Evolutionary conservation across 2,329 filamentous ascomycete genomes (phyloP).

Genomic region (Myriosclerotinia scirpicola): DNA sequence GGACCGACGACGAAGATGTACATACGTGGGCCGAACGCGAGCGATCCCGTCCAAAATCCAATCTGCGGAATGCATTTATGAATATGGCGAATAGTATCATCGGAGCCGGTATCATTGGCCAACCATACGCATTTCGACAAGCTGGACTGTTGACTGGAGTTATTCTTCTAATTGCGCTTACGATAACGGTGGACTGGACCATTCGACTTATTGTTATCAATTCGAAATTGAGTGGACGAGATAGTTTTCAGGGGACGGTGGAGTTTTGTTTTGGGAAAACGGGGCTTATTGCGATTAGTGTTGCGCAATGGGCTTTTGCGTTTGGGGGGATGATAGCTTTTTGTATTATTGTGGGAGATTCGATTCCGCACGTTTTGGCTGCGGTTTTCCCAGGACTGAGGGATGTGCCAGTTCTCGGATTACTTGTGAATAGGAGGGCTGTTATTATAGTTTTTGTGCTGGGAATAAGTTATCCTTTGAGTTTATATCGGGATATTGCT

Average conservation of each 20-base stretch:
- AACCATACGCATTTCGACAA: slow-evolving; percentile 94
- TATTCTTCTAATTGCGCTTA: slow-evolving; percentile 74
- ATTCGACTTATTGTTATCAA: slow-evolving; percentile 97
- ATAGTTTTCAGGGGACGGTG: slow-evolving; percentile 94
- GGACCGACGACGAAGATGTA: slow-evolving; percentile 46
- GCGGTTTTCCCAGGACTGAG: slow-evolving; percentile 77
- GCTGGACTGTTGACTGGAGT: slow-evolving; percentile 82
- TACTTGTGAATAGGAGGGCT: slow-evolving; percentile 77
- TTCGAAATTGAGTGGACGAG: slow-evolving; percentile 90
- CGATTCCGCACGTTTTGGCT: slow-evolving; percentile 84
- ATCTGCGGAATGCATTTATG: slow-evolving; percentile 88
- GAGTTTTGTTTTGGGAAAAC: slow-evolving; percentile 90
- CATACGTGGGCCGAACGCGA: slow-evolving; percentile 55
- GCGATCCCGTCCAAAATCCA: slow-evolving; percentile 72
- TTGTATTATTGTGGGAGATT: slow-evolving; percentile 94
- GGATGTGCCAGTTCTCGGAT: slow-evolving; percentile 73
- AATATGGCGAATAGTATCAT: slow-evolving; percentile 99
- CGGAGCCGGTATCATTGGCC: slow-evolving; percentile 71
- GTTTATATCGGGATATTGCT: slow-evolving; percentile 92
- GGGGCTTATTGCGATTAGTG: slow-evolving; percentile 80
- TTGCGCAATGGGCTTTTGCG: slow-evolving; percentile 97
- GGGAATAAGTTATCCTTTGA: slow-evolving; percentile 85
- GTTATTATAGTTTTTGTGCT: slow-evolving; percentile 87
- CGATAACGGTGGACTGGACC: slow-evolving; percentile 91
- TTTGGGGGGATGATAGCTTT: slow-evolving; percentile 99